Conservation (phyloP, 345 rosid species). For the Microthlaspi erraticum region DNA sequence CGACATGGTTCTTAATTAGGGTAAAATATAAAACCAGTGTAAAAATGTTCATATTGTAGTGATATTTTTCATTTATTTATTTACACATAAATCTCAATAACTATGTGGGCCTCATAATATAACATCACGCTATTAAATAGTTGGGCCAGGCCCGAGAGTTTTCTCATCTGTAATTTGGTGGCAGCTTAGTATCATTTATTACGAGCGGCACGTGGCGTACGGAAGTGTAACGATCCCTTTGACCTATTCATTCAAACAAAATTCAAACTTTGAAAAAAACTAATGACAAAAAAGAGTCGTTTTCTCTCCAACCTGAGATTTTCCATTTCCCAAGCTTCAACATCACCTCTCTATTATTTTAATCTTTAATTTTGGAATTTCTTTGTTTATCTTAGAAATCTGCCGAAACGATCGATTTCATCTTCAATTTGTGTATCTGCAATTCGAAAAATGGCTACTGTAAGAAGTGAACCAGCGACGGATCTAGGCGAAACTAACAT, state of each 20-base stretch:
- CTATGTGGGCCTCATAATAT: background rate
- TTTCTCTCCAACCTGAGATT: background rate
- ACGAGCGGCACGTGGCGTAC: background rate
- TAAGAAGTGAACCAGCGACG: slow-evolving; percentile 28
- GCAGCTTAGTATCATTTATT: slow-evolving; percentile 1
- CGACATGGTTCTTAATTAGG: too few relatives aligned
- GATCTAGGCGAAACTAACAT: slow-evolving; percentile 28
- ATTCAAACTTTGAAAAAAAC: too few relatives aligned
- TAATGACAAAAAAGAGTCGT: slow-evolving; percentile 25
- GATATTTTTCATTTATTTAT: too few relatives aligned
- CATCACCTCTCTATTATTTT: slow-evolving; percentile 18
- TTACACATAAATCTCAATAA: too few relatives aligned
- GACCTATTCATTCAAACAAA: slow-evolving; percentile 37
- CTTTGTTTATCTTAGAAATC: background rate
- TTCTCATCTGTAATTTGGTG: slow-evolving; percentile 2
- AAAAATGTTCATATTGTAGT: too few relatives aligned
- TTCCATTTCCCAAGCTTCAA: slow-evolving; percentile 7
- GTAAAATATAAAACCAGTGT: too few relatives aligned
- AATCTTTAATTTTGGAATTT: background rate
- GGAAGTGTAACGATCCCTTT: background rate
- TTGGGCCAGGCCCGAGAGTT: slow-evolving; percentile 20
- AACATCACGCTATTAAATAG: background rate
- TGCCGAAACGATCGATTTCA: slow-evolving; percentile 15
- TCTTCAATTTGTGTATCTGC: background rate
- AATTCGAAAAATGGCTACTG: slow-evolving; percentile 29